Percentiles rank a stretch among this genome's conserved stretches.
Evolutionary conservation across 1,284 basidiomycete species (phyloP).

Genomic region (Melampsora americana): DNA sequence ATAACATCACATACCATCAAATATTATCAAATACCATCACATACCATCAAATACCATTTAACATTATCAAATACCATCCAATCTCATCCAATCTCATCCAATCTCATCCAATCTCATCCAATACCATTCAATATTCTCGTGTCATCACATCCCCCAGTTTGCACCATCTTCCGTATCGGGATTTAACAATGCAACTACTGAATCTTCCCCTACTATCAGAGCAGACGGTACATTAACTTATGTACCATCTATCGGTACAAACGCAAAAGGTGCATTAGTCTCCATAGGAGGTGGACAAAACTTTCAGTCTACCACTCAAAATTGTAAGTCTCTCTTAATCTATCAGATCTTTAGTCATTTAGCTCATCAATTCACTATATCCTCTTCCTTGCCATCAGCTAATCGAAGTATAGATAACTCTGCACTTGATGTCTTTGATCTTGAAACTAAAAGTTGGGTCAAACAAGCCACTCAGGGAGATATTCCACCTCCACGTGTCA

Average conservation of each 20-base stretch:
- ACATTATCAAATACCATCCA: conserved; percentile 45
- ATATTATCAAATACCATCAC: conserved; percentile 29
- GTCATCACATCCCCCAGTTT: conserved; percentile 9
- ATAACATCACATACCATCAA: too few relatives aligned
- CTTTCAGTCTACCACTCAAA: conserved; percentile 34
- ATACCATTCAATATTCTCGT: too few relatives aligned
- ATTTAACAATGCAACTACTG: conserved; percentile 46
- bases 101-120: too few relatives aligned
- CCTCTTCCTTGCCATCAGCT: background rate
- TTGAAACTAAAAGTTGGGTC: conserved; percentile 49
- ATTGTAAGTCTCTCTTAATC: conserved; percentile 15
- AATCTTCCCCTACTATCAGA: conserved; percentile 47
- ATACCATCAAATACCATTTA: conserved; percentile 47
- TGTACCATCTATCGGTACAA: conserved; percentile 47
- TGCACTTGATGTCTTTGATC: conserved; percentile 50
- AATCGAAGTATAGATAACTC: conserved; percentile 48
- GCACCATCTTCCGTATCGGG: conserved; percentile 44
- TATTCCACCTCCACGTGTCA: conserved; percentile 47
- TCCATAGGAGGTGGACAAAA: conserved; percentile 50
- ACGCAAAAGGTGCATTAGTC: conserved; percentile 48
- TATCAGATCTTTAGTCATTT: too few relatives aligned
- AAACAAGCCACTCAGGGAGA: conserved; percentile 48
- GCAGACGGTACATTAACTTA: conserved; percentile 50
- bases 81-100: background rate
- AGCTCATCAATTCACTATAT: too few relatives aligned